Evolutionary conservation across 1,284 basidiomycete genomes (phyloP), one percentile per base, ranked within the genome.

Genomic region (Garcileccinum viscosum): DNA sequence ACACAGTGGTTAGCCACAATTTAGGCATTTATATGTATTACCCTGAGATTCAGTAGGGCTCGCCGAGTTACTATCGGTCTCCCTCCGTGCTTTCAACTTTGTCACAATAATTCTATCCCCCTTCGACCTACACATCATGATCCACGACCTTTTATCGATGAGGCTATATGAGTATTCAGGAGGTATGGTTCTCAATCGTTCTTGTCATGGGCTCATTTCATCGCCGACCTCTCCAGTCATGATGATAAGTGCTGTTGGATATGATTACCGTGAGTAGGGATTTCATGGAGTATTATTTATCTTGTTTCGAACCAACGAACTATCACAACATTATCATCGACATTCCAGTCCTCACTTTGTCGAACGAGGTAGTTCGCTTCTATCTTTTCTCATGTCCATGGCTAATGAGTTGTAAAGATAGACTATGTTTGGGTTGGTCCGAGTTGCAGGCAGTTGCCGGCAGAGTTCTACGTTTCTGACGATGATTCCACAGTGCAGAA

Each of bases 381-480:
- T 19, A 24, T 30, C 27, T 8, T 44, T 8, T 30, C 12, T 4
- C 11, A 19, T 22, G 22, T 30, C 5, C 27, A 32, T 42, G 37
- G 35, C 11, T 67, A 8, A 66, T 14, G 5, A 22, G 6, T 24
- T 12, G 19, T n/a, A 37, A 27, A 42, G 33, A 40, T 35, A 35
- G 32, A 69, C 1, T 66, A 63, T 7, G 32, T 74, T 37, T 74
- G 73, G 73, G 73, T 72, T 42, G 42, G 66, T 24, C 33, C n/a
- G 11, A 4, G 22, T n/a, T 33, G 0, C 33, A 27, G 7, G 40
- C 17, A 8, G 1, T 7, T 27, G 22, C 19, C 27, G 3, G 8
- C 1, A 6, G 12, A 33, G 44, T 7, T 3, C 7, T 5, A 11
- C 4, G 5, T 56, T 22, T n/a, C 33, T 67, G 47, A 69, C 3